Conservation (phyloP, 768 basidiomycete species). For the Plicaturopsis crispa region DNA sequence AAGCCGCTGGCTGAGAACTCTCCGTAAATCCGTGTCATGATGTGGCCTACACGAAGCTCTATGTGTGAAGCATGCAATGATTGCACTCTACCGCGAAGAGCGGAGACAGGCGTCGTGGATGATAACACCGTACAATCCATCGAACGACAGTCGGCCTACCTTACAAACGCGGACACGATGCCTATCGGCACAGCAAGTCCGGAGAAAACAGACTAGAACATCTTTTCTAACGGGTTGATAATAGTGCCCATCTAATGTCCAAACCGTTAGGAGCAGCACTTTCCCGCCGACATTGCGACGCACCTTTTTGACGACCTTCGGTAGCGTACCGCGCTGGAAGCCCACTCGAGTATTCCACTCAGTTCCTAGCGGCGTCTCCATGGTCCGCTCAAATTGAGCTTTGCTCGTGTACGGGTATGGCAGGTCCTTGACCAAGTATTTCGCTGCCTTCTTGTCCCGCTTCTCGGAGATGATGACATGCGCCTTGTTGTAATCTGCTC, state of each 20-base stretch:
- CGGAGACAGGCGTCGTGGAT: too few relatives aligned
- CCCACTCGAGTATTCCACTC: slow-evolving; percentile 92
- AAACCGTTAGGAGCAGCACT: slow-evolving; percentile 1
- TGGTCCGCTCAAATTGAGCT: slow-evolving; percentile 83
- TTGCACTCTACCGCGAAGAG: too few relatives aligned
- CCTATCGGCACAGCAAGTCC: too few relatives aligned
- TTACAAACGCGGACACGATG: too few relatives aligned
- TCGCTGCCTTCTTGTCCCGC: slow-evolving; percentile 87
- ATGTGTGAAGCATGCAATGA: too few relatives aligned
- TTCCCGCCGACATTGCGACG: slow-evolving; percentile 7
- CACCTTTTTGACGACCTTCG: slow-evolving; percentile 84
- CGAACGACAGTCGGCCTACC: too few relatives aligned
- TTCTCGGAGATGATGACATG: slow-evolving; percentile 96
- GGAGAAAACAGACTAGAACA: slow-evolving; percentile 16
- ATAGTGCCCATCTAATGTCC: slow-evolving; percentile 40
- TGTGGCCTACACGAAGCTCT: too few relatives aligned
- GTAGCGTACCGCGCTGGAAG: slow-evolving; percentile 80
- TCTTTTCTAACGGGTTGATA: slow-evolving; percentile 46
- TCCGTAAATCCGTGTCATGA: too few relatives aligned
- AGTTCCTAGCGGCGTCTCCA: slow-evolving; percentile 73
- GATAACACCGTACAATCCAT: too few relatives aligned
- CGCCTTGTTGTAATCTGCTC: slow-evolving; percentile 77
- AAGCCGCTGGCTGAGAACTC: too few relatives aligned
- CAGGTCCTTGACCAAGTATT: slow-evolving; percentile 85
- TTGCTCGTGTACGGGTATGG: slow-evolving; percentile 93